Conservation (phyloP, 2,329 filamentous ascomycete genomes). For the Rosellinia necatrix region DNA sequence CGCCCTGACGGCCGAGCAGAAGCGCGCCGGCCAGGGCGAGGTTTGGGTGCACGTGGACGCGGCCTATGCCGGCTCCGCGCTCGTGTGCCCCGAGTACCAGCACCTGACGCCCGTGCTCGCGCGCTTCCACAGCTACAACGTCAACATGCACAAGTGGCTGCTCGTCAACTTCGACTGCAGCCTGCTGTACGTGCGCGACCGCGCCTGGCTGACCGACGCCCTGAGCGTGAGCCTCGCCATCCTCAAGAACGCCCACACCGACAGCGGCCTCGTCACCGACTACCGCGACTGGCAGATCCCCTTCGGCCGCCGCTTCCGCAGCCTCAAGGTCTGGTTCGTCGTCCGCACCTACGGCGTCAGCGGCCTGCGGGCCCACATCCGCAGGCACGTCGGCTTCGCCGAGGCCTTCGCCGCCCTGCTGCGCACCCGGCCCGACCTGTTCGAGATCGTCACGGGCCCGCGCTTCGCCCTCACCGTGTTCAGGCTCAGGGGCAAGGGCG, state of each 20-base stretch:
- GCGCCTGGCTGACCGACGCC: conserved; percentile 77
- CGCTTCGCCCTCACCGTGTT: conserved; percentile 81
- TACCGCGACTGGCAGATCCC: conserved; percentile 98
- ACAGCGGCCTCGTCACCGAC: conserved; percentile 85
- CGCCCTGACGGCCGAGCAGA: conserved; percentile 17
- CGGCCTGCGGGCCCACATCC: conserved; percentile 75
- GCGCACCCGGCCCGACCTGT: conserved; percentile 66
- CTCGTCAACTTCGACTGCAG: conserved; percentile 90
- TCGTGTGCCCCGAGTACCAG: conserved; percentile 81
- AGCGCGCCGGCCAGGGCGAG: conserved; percentile 44
- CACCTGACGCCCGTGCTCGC: conserved; percentile 62
- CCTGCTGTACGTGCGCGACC: conserved; percentile 77
- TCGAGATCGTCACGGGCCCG: conserved; percentile 74
- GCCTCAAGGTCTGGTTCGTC: conserved; percentile 95
- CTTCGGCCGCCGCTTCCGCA: conserved; percentile 83
- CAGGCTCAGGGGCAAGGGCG: conserved; percentile 31
- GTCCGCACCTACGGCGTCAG: conserved; percentile 78
- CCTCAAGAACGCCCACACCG: conserved; percentile 78
- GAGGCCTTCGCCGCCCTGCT: conserved; percentile 70
- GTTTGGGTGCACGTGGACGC: conserved; percentile 95
- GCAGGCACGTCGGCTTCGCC: conserved; percentile 70
- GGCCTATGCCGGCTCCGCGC: conserved; percentile 85
- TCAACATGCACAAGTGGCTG: conserved; percentile 98
- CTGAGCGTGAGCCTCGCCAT: conserved; percentile 71
- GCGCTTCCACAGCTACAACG: conserved; percentile 84